Evolutionary conservation across 352 stramenopile genomes (phyloP).

Genomic region (Globisporangium perplexum): DNA sequence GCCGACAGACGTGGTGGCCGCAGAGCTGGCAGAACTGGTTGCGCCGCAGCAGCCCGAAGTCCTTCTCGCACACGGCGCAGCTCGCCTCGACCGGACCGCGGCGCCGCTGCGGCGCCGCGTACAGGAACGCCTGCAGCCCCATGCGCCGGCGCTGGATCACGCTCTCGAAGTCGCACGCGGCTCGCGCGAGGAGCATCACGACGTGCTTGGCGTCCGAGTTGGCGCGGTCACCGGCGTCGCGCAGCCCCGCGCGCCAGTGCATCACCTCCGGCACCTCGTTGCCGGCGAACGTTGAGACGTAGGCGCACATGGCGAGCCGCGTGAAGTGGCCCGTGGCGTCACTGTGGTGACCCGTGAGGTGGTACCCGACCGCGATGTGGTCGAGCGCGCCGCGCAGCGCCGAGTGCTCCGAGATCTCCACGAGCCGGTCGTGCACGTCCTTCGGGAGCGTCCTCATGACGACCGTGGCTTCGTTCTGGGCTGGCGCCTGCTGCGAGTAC

Average conservation of each 20-base stretch:
- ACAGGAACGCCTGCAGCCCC: constrained; percentile 40
- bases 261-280: constrained; percentile 9
- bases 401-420: constrained; percentile 8
- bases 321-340: constrained; percentile 47
- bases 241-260: constrained; percentile 10
- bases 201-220: constrained; percentile 44
- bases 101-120: constrained; percentile 16
- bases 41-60: constrained; percentile 48
- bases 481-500: constrained; percentile 37
- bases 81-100: constrained; percentile 6
- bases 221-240: constrained; percentile 2
- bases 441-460: constrained; percentile 59
- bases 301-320: constrained; percentile 52
- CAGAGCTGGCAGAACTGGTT: constrained; percentile 67
- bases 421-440: constrained; percentile 34
- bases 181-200: constrained; percentile 40
- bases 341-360: constrained; percentile 43
- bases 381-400: constrained; percentile 33
- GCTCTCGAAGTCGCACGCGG: constrained; percentile 45
- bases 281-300: constrained; percentile 17
- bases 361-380: constrained; percentile 60
- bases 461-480: constrained; percentile 48
- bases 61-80: constrained; percentile 43
- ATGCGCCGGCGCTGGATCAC: constrained; percentile 54
- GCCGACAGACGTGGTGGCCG: constrained; percentile 46